phyloP scores from a whole-genome alignment of 306 rosid genomes.

The Citrullus colocynthis region DNA sequence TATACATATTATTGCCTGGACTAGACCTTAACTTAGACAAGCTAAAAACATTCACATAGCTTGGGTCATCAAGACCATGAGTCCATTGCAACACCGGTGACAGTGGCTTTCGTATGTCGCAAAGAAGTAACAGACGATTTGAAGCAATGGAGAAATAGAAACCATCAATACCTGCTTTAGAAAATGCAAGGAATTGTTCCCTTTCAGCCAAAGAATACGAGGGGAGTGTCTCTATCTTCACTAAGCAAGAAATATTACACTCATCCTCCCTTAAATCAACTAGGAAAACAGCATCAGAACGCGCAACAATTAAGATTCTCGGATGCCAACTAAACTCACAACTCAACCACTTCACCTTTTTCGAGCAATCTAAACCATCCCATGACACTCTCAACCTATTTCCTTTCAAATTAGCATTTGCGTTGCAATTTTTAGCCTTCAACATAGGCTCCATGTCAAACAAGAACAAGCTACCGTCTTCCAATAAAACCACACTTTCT shows the following conservation, averaged over 20 bases:
- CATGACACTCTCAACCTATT: conserved; percentile 36
- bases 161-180: conserved; percentile 31
- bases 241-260: conserved; percentile 28
- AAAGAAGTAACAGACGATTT: conserved; percentile 33
- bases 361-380: conserved; percentile 16
- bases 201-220: conserved; percentile 23
- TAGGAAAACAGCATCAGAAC: conserved; percentile 48
- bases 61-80: conserved; percentile 41
- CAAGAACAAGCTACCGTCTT: conserved; percentile 43
- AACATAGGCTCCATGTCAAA: conserved; percentile 41
- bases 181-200: conserved; percentile 40
- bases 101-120: conserved; percentile 54
- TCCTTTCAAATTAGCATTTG: conserved; percentile 21
- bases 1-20: conserved; percentile 22
- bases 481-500: conserved; percentile 42
- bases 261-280: conserved; percentile 40
- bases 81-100: conserved; percentile 50
- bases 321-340: conserved; percentile 74
- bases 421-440: background rate
- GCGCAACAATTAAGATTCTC: conserved; percentile 38
- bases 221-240: conserved; percentile 36
- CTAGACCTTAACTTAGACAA: conserved; percentile 53
- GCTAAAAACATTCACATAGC: conserved; percentile 25
- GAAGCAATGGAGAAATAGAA: conserved; percentile 48
- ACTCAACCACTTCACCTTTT: conserved; percentile 34